Conservation (phyloP, 805 yeast species). For the Cyberlindnera suaveolens region DNA sequence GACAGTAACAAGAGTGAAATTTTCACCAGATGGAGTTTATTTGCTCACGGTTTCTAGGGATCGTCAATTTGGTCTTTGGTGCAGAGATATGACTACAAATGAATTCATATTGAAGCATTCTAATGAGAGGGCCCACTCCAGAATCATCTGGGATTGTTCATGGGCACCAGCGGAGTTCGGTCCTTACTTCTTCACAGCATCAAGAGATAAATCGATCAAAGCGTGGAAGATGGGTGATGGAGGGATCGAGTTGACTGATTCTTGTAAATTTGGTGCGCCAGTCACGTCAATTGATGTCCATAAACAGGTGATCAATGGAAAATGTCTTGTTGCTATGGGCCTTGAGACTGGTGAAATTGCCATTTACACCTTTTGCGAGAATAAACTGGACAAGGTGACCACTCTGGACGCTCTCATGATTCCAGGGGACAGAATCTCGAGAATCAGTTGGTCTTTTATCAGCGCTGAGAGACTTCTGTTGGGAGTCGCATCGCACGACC, state of each 20-base stretch:
- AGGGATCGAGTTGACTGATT: constrained; percentile 29
- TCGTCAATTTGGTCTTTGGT: constrained; percentile 78
- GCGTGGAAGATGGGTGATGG: constrained; percentile 49
- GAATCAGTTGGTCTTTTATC: constrained; percentile 49
- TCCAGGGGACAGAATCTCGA: constrained; percentile 59
- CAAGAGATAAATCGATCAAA: constrained; percentile 78
- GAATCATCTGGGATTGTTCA: constrained; percentile 93
- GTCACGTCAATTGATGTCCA: constrained; percentile 63
- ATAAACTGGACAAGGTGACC: constrained; percentile 24
- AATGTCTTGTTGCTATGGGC: constrained; percentile 52
- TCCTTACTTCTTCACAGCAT: constrained; percentile 68
- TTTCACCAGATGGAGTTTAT: constrained; percentile 60
- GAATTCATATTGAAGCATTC: constrained; percentile 32
- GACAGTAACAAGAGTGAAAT: constrained; percentile 78
- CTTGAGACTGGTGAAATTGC: constrained; percentile 59
- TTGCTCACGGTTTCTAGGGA: constrained; percentile 83
- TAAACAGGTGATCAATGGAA: constrained; percentile 23
- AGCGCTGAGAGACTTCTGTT: constrained; percentile 28
- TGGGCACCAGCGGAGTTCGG: constrained; percentile 61
- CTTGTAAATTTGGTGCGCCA: constrained; percentile 45
- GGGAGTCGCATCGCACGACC: constrained; percentile 63
- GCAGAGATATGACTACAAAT: constrained; percentile 31
- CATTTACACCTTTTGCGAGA: constrained; percentile 33
- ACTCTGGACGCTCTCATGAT: constrained; percentile 34
- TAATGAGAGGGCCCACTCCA: constrained; percentile 73